phyloP scores from a whole-genome alignment of 352 stramenopile genomes.

The Aphanomyces stellatus region DNA sequence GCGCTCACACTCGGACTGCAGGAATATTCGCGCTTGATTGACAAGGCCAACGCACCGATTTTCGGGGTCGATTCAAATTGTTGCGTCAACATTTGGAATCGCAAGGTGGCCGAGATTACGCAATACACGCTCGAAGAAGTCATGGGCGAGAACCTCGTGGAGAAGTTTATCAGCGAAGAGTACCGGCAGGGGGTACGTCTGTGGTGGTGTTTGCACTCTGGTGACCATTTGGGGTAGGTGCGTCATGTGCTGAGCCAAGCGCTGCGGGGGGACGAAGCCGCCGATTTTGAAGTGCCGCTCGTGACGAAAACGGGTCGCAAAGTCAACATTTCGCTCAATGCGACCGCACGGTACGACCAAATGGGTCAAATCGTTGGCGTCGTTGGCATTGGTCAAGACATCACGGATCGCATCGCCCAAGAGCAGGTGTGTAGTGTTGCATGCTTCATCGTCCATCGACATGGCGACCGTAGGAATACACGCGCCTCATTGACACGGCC shows the following conservation, averaged over 20 bases:
- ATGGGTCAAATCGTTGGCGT: slow-evolving; percentile 73
- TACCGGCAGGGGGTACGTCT: slow-evolving; percentile 39
- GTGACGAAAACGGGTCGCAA: slow-evolving; percentile 69
- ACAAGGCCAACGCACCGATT: slow-evolving; percentile 85
- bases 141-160: slow-evolving; percentile 80
- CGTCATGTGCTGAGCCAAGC: slow-evolving; percentile 49
- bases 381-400: slow-evolving; percentile 83
- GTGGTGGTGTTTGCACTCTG: not conserved
- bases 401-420: slow-evolving; percentile 63
- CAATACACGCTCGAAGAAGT: slow-evolving; percentile 86
- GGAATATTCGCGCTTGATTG: slow-evolving; percentile 79
- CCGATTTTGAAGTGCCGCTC: slow-evolving; percentile 75
- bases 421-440: slow-evolving; percentile 30
- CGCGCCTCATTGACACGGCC: slow-evolving; percentile 50
- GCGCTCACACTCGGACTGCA: slow-evolving; percentile 22
- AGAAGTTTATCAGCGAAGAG: slow-evolving; percentile 84
- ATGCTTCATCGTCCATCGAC: not conserved
- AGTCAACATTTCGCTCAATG: slow-evolving; percentile 78
- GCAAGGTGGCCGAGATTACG: slow-evolving; percentile 86
- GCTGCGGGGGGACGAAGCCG: slow-evolving; percentile 46
- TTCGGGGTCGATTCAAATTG: slow-evolving; percentile 81
- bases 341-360: slow-evolving; percentile 78
- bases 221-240: slow-evolving; percentile 15
- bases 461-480: slow-evolving; percentile 44
- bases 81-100: slow-evolving; percentile 87